Conservation (phyloP, 805 yeast genomes). For the Kuraishia cidri region DNA sequence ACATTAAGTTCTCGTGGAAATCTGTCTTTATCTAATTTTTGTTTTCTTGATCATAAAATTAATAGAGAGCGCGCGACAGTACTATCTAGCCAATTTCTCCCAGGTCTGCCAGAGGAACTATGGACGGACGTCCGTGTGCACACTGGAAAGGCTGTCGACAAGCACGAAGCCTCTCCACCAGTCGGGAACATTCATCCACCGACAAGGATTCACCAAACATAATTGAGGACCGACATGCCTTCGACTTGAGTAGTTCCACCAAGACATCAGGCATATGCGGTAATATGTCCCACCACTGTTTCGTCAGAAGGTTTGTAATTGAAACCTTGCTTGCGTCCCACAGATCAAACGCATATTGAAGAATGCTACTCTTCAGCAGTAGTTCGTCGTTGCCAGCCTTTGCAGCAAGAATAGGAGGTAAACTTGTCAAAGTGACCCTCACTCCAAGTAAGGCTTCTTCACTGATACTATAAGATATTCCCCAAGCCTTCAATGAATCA, state of each 20-base stretch:
- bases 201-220: slow-evolving; percentile 59
- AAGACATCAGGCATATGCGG: slow-evolving; percentile 41
- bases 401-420: not conserved
- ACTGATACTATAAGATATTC: too few species aligned
- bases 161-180: slow-evolving; percentile 29
- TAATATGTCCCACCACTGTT: slow-evolving; percentile 26
- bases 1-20: too few species aligned
- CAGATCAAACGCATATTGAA: slow-evolving; percentile 37
- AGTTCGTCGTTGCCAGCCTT: slow-evolving; percentile 10
- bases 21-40: too few species aligned
- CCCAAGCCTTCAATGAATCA: too few species aligned
- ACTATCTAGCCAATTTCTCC: too few species aligned
- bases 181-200: slow-evolving; percentile 27
- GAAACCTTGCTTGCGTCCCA: slow-evolving; percentile 17
- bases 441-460: too few species aligned
- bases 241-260: slow-evolving; percentile 41
- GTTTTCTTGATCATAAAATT: too few species aligned
- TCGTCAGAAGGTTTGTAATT: not conserved
- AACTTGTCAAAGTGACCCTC: not conserved
- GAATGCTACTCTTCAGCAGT: slow-evolving; percentile 24
- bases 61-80: too few species aligned
- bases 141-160: slow-evolving; percentile 68
- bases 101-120: slow-evolving; percentile 31
- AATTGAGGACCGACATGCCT: slow-evolving; percentile 61
- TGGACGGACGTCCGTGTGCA: slow-evolving; percentile 81